Conservation (phyloP, 805 yeast genomes). For the Ogataea minuta region DNA sequence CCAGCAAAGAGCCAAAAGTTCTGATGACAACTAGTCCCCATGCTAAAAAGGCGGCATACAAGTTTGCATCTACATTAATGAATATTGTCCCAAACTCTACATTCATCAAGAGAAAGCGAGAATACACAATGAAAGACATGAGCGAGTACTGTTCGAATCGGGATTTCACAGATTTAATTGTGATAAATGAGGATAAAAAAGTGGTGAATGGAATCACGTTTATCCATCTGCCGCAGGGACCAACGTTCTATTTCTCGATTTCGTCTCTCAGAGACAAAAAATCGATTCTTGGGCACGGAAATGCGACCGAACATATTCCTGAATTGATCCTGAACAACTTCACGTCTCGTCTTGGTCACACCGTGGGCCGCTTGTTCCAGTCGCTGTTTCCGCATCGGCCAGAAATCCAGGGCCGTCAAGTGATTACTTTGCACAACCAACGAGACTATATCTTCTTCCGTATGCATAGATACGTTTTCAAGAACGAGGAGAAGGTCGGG, state of each 20-base stretch:
- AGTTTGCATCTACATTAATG: constrained; percentile 81
- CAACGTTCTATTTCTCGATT: constrained; percentile 87
- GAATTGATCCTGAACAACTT: constrained; percentile 91
- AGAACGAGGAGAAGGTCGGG: constrained; percentile 89
- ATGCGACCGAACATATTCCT: constrained; percentile 86
- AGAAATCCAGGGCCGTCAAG: constrained; percentile 94
- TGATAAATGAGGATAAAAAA: constrained; percentile 93
- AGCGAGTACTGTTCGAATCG: constrained; percentile 78
- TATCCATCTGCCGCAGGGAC: constrained; percentile 92
- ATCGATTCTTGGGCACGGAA: constrained; percentile 82
- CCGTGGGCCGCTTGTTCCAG: constrained; percentile 90
- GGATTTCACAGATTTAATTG: constrained; percentile 82
- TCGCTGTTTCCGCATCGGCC: constrained; percentile 90
- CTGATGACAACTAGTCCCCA: constrained; percentile 84
- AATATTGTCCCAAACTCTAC: constrained; percentile 84
- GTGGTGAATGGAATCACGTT: constrained; percentile 88
- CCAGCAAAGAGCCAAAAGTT: constrained; percentile 71
- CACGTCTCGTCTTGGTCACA: constrained; percentile 86
- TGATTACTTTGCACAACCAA: constrained; percentile 92
- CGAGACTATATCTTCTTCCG: constrained; percentile 94
- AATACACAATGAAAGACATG: constrained; percentile 83
- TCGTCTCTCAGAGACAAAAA: constrained; percentile 74
- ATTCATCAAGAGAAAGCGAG: constrained; percentile 83
- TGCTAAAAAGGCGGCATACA: constrained; percentile 85
- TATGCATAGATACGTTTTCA: constrained; percentile 88